Conservation (phyloP, 2,329 filamentous ascomycete species). For the Teratosphaeria nubilosa region DNA sequence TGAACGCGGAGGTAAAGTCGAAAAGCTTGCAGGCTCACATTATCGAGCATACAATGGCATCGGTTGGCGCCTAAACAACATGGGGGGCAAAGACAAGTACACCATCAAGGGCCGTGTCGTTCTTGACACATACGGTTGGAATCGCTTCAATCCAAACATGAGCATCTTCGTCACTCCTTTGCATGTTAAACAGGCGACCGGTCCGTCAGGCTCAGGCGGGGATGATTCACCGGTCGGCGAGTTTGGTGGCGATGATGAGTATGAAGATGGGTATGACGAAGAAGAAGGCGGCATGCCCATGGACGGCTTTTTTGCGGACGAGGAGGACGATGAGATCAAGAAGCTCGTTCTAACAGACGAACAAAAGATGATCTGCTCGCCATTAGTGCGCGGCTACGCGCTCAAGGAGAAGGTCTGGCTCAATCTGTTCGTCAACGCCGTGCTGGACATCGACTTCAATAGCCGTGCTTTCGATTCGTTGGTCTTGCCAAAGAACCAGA, state of each 20-base stretch:
- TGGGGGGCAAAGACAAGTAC: constrained; percentile 29
- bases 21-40: constrained; percentile 38
- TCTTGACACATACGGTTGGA: constrained; percentile 39
- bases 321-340: constrained; percentile 15
- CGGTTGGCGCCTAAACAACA: constrained; percentile 27
- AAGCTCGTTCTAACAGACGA: constrained; percentile 16
- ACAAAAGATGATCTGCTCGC: constrained; percentile 26
- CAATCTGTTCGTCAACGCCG: constrained; percentile 30
- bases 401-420: constrained; percentile 35
- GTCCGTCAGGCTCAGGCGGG: constrained; percentile 1
- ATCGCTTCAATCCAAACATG: constrained; percentile 35
- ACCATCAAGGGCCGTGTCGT: constrained; percentile 41
- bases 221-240: neutral
- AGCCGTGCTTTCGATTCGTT: constrained; percentile 37
- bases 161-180: constrained; percentile 30
- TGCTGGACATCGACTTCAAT: constrained; percentile 36
- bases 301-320: constrained; percentile 23
- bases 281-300: constrained; percentile 24
- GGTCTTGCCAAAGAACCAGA: constrained; percentile 38
- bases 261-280: constrained; percentile 12
- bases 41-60: constrained; percentile 42
- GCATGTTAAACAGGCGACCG: constrained; percentile 5
- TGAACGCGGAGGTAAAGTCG: constrained; percentile 37
- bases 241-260: constrained; percentile 8
- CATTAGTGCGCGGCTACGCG: constrained; percentile 25